A percentile compares a stretch with the other conserved stretches of the same genome.
Conservation (phyloP, 768 basidiomycete species). For the Tulasnella sp. region DNA sequence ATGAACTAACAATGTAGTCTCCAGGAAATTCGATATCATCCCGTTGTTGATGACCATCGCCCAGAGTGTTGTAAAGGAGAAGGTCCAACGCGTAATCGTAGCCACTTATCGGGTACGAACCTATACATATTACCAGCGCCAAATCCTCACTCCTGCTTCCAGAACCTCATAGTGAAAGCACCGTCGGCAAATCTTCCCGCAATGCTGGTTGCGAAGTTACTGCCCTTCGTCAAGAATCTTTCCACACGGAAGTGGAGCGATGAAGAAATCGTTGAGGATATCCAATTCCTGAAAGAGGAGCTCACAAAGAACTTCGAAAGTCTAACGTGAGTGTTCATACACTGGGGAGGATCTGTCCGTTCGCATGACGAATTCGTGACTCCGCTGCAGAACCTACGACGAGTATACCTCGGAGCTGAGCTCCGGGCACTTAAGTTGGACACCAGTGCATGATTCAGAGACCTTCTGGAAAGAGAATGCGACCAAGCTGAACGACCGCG, state of each 20-base stretch:
- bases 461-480: conserved; percentile 98
- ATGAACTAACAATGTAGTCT: not conserved
- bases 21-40: conserved; percentile 79
- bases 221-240: conserved; percentile 79
- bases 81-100: conserved; percentile 85
- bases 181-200: conserved; percentile 80
- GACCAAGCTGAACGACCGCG: conserved; percentile 67
- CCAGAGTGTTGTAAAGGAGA: conserved; percentile 88
- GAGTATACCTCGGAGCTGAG: conserved; percentile 86
- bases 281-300: conserved; percentile 77
- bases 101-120: conserved; percentile 70
- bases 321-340: conserved; percentile 52
- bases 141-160: not conserved
- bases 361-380: not conserved
- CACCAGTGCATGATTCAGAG: conserved; percentile 90
- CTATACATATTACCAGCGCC: not conserved
- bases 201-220: conserved; percentile 78
- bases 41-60: conserved; percentile 74
- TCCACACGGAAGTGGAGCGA: conserved; percentile 82
- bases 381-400: conserved; percentile 67
- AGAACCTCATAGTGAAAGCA: conserved; percentile 87
- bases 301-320: conserved; percentile 77
- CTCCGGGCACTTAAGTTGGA: conserved; percentile 88
- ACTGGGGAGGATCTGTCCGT: not conserved
- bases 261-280: conserved; percentile 87